Evolutionary conservation across 2,329 filamentous ascomycete species (phyloP), one percentile per base, ranked within the genome.

Genomic region (Gaeumannomyces tritici): DNA sequence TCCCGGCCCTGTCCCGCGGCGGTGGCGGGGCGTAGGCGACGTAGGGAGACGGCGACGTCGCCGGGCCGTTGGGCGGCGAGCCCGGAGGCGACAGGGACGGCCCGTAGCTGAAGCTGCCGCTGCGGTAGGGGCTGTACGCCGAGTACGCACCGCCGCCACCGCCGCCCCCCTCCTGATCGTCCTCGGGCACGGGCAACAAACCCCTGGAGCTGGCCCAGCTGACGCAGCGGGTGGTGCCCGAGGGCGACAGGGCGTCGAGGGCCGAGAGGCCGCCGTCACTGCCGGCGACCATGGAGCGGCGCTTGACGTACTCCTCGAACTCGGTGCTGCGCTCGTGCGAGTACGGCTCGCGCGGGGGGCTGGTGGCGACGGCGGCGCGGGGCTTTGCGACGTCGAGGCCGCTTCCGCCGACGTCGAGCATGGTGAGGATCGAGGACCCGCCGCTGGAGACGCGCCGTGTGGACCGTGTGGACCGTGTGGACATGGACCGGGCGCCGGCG

Each of bases 261-360:
- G 42, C 8, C 6, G 21, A 51, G 42, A 7, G 9, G 18, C 21
- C 42, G 18, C 18, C 42, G 42, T 9, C 42, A 21, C 18, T 9
- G 42, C 21, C 42, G 42, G 18, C 5, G 42, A n/a, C 42, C 7
- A 2, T 11, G 4, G 42, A 51, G 18, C 56, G 62, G 55, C 63
- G 63, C 61, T 62, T 21, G 62, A 68, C 58, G 64, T 70, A 71
- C 29, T 65, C 62, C 55, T 70, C 69, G 62, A 70, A 72, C 47
- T 69, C 64, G 5, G 70, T 70, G 63, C 70, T 67, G 57, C 69
- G 67, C 64, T 69, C 65, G 64, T 70, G 68, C 67, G 66, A 69
- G 65, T 72, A 69, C 31, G 62, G 47, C 42, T 59, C 42, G 29
- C 24, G 55, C n/a, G 55, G 55, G 28, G n/a, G n/a, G n/a, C 24